Evolutionary conservation across 306 rosid genomes (phyloP), one percentile per base, ranked within the genome.

Genomic region (Hippophae gyantsensis): DNA sequence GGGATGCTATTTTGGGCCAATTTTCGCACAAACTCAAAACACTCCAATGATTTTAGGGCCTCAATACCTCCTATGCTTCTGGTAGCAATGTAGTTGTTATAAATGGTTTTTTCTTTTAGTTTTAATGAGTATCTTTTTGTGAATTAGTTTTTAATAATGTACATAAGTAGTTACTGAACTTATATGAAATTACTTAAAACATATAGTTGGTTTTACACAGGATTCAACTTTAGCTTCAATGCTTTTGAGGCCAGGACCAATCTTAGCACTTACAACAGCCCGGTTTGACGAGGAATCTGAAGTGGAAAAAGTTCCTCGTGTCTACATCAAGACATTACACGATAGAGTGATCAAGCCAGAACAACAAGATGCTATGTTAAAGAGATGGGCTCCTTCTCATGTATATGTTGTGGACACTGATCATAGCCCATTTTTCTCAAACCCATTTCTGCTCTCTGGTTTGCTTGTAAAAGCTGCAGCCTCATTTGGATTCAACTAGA

Each of bases 211-310:
- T 8, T 13, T 3, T 3, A 32, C 26, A 6, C 67, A 92, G 99
- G 99, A 92, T 80, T 85, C 89, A 8, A 88, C 95, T 0, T 53
- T 92, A 53, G 99, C 96, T n/a, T 75, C 69, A 13, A 87, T 92
- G 95, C 82, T 92, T 41, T n/a, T 76, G 79, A 87, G 79, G 78
- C 89, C 96, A 3, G 96, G 96, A 43, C 99, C 96, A 13, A 0
- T 83, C 65, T 51, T 14, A 2, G 98, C 96, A 42, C 27, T 92
- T 59, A 54, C 1, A 1, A 25, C 74, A 18, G 95, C 98, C 8
- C 43, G 44, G 47, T 92, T 87, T 66, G 58, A 6, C 0, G 89
- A 65, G 26, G 76, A 60, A 9, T 13, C 43, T 5, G 47, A 56
- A 9, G 76, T 66, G 43, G 89, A 80, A 49, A 80, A 76, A 66